Percentiles rank a stretch among this genome's conserved stretches.
These are phyloP conservation scores for Leishmania turanica DNA, from an alignment of 208 protist species.

Conservation along the genomic window DNA sequence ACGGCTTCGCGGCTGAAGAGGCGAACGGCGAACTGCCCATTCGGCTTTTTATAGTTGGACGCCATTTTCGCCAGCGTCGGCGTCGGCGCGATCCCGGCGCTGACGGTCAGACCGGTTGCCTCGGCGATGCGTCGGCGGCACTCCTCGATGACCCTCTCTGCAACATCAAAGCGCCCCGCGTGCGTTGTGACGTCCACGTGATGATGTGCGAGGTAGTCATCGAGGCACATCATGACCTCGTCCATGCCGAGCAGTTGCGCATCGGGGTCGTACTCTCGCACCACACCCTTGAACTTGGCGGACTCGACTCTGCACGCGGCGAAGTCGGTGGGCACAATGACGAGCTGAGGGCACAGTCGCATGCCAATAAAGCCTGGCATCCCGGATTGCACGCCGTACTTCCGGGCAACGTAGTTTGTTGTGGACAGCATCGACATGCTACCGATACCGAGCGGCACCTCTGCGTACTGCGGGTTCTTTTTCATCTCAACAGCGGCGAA, in stretches of 20 bases:
- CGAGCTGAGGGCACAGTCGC: slow-evolving; percentile 83
- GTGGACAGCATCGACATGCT: slow-evolving; percentile 92
- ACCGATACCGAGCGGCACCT: slow-evolving; percentile 93
- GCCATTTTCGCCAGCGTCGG: slow-evolving; percentile 87
- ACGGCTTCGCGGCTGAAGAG: slow-evolving; percentile 59
- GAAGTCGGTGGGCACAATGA: slow-evolving; percentile 80
- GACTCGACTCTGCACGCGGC: slow-evolving; percentile 57
- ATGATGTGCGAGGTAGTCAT: slow-evolving; percentile 30
- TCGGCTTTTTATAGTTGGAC: slow-evolving; percentile 92
- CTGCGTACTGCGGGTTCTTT: slow-evolving; percentile 79
- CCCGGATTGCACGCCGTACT: slow-evolving; percentile 93
- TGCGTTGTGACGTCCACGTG: slow-evolving; percentile 17
- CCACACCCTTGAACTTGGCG: slow-evolving; percentile 52
- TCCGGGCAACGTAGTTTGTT: slow-evolving; percentile 93
- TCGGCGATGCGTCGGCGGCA: slow-evolving; percentile 48
- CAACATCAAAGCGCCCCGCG: slow-evolving; percentile 38
- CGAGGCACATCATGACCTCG: slow-evolving; percentile 81
- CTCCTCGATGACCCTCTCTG: slow-evolving; percentile 47
- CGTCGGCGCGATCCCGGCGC: slow-evolving; percentile 81
- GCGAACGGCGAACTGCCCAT: slow-evolving; percentile 81
- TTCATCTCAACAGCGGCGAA: slow-evolving; percentile 87
- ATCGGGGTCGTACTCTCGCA: slow-evolving; percentile 76
- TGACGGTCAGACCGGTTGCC: slow-evolving; percentile 70
- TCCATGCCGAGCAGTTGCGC: slow-evolving; percentile 61
- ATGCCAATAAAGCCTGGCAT: slow-evolving; percentile 95